Conservation (phyloP, 768 basidiomycete species). For the Phylloporus rhodoxanthus region DNA sequence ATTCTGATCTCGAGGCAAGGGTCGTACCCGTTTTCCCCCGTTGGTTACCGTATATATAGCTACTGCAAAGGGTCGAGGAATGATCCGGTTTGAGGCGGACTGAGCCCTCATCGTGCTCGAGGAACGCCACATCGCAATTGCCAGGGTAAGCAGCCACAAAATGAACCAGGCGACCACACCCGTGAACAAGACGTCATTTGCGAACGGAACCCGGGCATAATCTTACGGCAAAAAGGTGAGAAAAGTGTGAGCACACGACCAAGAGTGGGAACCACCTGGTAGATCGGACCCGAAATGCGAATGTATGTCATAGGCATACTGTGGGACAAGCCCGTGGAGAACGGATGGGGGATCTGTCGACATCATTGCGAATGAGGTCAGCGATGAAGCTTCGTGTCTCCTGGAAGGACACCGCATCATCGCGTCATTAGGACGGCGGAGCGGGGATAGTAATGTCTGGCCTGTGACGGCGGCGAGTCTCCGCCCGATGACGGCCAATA, state of each 20-base stretch:
- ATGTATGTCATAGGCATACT: neutral
- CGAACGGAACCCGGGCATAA: neutral
- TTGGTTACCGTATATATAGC: neutral
- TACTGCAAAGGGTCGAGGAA: neutral
- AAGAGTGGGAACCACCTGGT: neutral
- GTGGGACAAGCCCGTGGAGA: neutral
- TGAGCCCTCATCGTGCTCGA: neutral
- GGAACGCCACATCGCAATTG: neutral
- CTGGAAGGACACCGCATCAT: slow-evolving; percentile 8
- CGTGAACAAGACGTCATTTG: neutral
- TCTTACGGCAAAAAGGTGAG: neutral
- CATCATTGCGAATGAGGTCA: neutral
- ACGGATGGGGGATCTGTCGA: neutral
- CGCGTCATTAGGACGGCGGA: neutral
- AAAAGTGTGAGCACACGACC: neutral
- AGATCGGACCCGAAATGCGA: neutral
- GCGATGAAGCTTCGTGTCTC: slow-evolving; percentile 1
- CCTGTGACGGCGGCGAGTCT: neutral
- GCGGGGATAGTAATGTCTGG: neutral
- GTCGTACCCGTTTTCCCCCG: neutral
- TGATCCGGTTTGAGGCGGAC: neutral
- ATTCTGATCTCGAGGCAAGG: neutral
- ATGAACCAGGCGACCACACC: neutral
- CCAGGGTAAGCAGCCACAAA: slow-evolving; percentile 4
- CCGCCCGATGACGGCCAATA: neutral